phyloP scores from a whole-genome alignment of 306 rosid genomes.

The Fragaria vesca region DNA sequence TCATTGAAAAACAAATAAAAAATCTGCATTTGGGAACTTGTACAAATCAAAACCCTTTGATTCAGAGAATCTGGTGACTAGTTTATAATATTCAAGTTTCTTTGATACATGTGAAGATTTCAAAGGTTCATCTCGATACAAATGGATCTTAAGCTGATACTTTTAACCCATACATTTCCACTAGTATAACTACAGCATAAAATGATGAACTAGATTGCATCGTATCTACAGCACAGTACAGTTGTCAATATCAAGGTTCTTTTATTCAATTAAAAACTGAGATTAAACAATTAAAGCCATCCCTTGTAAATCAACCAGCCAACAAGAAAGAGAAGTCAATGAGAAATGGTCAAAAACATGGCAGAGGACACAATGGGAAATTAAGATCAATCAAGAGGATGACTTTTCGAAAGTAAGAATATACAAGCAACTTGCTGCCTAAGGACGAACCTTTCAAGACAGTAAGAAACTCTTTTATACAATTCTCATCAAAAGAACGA shows the following conservation, averaged over 20 bases:
- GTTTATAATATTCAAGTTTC: constrained; percentile 25
- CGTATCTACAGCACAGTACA: constrained; percentile 35
- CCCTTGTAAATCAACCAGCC: constrained; percentile 38
- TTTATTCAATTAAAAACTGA: constrained; percentile 5
- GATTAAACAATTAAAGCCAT: constrained; percentile 30
- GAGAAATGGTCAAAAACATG: constrained; percentile 44
- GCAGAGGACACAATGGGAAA: constrained; percentile 38
- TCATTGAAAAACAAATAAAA: too few species aligned
- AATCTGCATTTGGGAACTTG: constrained; percentile 8
- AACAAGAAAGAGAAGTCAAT: constrained; percentile 46
- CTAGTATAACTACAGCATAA: constrained; percentile 46
- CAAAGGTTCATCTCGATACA: constrained; percentile 15
- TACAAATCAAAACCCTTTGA: constrained; percentile 22
- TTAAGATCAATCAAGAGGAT: constrained; percentile 31
- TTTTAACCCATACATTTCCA: constrained; percentile 54
- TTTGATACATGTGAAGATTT: constrained; percentile 23
- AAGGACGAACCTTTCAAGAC: constrained; percentile 45
- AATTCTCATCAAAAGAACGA: not conserved
- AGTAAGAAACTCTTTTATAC: constrained; percentile 8
- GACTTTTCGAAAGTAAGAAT: constrained; percentile 43
- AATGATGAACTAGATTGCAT: constrained; percentile 47
- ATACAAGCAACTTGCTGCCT: constrained; percentile 39
- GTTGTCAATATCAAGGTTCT: constrained; percentile 36
- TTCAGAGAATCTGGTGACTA: constrained; percentile 31
- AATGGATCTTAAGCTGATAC: constrained; percentile 33